A percentile compares a stretch with the other conserved stretches of the same genome.
These are phyloP conservation scores for Fusarium nematophilum DNA, from an alignment of 2,329 filamentous ascomycete species.

Conservation along the genomic window DNA sequence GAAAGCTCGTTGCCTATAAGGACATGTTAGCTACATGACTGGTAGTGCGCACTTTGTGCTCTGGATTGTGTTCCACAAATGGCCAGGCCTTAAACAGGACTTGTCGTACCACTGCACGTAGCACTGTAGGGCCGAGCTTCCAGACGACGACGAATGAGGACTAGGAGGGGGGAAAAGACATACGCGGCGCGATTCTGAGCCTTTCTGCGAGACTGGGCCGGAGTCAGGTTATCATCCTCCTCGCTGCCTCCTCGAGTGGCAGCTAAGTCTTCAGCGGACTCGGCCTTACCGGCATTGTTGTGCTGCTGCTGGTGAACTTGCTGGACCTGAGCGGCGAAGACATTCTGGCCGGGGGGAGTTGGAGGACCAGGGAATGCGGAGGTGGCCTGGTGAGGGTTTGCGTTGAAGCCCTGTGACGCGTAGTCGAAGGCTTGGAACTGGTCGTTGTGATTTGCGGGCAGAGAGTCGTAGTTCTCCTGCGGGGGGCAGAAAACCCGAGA, in stretches of 20 bases:
- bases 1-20: slow-evolving; percentile 86
- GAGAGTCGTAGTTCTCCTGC: slow-evolving; percentile 63
- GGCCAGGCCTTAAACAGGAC: background rate
- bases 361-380: slow-evolving; percentile 59
- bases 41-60: background rate
- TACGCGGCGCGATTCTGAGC: slow-evolving; percentile 72
- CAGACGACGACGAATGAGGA: background rate
- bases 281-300: slow-evolving; percentile 38
- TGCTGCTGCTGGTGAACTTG: slow-evolving; percentile 36
- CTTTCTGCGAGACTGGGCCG: slow-evolving; percentile 68
- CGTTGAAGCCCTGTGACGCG: slow-evolving; percentile 51
- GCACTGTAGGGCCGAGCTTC: background rate
- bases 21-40: slow-evolving; percentile 26
- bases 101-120: background rate
- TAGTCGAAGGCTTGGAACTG: slow-evolving; percentile 62
- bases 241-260: slow-evolving; percentile 58
- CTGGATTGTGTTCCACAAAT: background rate
- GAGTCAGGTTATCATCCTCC: slow-evolving; percentile 66
- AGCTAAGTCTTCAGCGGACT: slow-evolving; percentile 49
- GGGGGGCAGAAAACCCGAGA: slow-evolving; percentile 7
- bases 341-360: slow-evolving; percentile 60
- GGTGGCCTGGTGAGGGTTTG: slow-evolving; percentile 47
- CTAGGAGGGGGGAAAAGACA: slow-evolving; percentile 46
- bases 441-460: slow-evolving; percentile 56
- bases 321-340: slow-evolving; percentile 44